Percentiles rank a stretch among this genome's conserved stretches.
Conservation (phyloP, 2,329 filamentous ascomycete genomes). For the Hirsutella minnesotensis region DNA sequence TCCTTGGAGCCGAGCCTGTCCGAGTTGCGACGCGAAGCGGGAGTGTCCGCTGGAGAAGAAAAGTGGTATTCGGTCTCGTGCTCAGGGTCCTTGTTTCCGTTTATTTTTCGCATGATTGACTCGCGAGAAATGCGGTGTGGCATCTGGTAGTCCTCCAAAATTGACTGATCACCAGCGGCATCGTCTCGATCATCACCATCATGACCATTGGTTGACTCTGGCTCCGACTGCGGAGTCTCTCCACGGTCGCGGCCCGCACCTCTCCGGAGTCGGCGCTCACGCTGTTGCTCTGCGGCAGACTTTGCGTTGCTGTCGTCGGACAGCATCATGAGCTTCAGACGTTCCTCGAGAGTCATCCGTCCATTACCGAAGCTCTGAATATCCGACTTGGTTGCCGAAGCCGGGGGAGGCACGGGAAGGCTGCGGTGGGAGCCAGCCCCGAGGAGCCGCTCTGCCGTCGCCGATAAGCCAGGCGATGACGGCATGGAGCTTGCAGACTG, state of each 20-base stretch:
- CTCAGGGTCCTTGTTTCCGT: conserved; percentile 47
- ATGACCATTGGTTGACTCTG: conserved; percentile 18
- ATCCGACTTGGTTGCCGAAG: conserved; percentile 59
- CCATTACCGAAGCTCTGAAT: conserved; percentile 62
- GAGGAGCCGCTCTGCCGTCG: conserved; percentile 61
- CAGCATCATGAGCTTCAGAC: conserved; percentile 79
- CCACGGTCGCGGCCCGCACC: conserved; percentile 40
- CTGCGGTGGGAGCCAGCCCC: conserved; percentile 49
- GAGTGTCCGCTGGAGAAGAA: conserved; percentile 39
- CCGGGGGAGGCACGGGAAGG: conserved; percentile 62
- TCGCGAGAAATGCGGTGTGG: conserved; percentile 81
- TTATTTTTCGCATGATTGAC: conserved; percentile 81
- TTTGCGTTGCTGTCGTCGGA: conserved; percentile 51
- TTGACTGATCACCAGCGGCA: conserved; percentile 46
- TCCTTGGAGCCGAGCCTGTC: conserved; percentile 33
- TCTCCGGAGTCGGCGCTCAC: conserved; percentile 57
- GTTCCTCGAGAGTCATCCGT: conserved; percentile 76
- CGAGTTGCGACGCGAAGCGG: conserved; percentile 26
- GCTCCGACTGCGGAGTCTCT: conserved; percentile 30
- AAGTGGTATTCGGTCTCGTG: conserved; percentile 52
- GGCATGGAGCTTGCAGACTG: conserved; percentile 33
- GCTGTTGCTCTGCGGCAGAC: conserved; percentile 51
- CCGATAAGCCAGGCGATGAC: conserved; percentile 52
- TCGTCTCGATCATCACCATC: conserved; percentile 44
- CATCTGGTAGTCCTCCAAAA: conserved; percentile 50